phyloP scores from a whole-genome alignment of 192 early-diverging fungal species.

The Gonapodya sp. region DNA sequence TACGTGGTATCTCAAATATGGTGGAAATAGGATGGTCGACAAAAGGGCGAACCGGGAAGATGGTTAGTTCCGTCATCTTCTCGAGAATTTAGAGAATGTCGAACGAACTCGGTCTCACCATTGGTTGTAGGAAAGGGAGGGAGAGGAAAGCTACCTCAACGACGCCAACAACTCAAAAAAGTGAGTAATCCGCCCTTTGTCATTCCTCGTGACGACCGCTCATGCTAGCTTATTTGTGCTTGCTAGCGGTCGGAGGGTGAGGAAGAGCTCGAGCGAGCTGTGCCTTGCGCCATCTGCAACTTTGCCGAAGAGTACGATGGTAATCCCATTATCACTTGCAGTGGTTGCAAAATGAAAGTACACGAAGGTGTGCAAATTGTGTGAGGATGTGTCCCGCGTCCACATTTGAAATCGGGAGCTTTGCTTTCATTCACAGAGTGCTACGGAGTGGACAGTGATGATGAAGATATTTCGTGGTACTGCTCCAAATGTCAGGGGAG shows the following conservation, averaged over 20 bases:
- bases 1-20: not conserved
- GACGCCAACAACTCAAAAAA: not conserved
- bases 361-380: not conserved
- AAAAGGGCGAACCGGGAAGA: not conserved
- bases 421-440: not conserved
- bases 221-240: not conserved
- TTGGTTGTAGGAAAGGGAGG: not conserved
- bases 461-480: not conserved
- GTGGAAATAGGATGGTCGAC: not conserved
- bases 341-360: not conserved
- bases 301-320: not conserved
- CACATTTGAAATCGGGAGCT: not conserved
- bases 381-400: not conserved
- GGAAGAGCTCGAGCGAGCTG: not conserved
- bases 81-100: no score
- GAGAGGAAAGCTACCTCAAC: not conserved
- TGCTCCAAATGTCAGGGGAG: not conserved
- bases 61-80: no score
- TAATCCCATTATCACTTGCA: not conserved
- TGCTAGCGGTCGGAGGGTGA: not conserved
- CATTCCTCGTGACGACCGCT: not conserved
- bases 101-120: not conserved
- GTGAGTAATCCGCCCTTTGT: no score
- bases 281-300: conserved; percentile 2
- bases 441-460: not conserved